A percentile compares a stretch with the other conserved stretches of the same genome.
Conservation (phyloP, 2,329 filamentous ascomycete genomes). For the Metarhizium brunneum region DNA sequence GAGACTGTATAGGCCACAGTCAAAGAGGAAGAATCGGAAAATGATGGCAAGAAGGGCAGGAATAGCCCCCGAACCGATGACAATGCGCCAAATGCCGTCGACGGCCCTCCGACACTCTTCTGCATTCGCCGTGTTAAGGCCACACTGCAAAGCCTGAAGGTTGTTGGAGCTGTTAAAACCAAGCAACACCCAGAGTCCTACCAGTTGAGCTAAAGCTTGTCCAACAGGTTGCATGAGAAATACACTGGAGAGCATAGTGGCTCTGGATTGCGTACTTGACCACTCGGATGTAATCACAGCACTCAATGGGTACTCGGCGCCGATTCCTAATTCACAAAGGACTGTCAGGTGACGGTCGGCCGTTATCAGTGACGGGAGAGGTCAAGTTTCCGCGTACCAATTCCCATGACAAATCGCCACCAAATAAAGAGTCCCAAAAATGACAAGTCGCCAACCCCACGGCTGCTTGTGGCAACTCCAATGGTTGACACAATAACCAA, state of each 20-base stretch:
- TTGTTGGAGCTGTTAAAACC: constrained; percentile 32
- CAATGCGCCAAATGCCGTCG: constrained; percentile 58
- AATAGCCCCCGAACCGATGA: constrained; percentile 55
- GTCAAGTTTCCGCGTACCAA: constrained; percentile 26
- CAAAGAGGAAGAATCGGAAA: constrained; percentile 58
- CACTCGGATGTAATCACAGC: constrained; percentile 62
- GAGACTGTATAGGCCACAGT: constrained; percentile 55
- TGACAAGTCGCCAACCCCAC: constrained; percentile 38
- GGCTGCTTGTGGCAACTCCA: constrained; percentile 42
- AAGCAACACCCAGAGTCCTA: constrained; percentile 44
- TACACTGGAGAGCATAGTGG: constrained; percentile 58
- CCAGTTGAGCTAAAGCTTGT: constrained; percentile 54
- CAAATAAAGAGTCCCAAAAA: constrained; percentile 42
- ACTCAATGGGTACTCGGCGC: constrained; percentile 59
- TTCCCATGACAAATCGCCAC: constrained; percentile 47
- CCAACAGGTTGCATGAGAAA: constrained; percentile 63
- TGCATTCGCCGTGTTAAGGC: constrained; percentile 33
- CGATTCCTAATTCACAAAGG: constrained; percentile 36
- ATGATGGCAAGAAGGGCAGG: constrained; percentile 55
- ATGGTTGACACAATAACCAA: constrained; percentile 49
- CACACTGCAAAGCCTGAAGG: constrained; percentile 36
- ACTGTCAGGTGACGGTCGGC: neutral
- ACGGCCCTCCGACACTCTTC: constrained; percentile 36
- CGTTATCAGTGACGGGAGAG: neutral
- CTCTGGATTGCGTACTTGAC: constrained; percentile 51